Percentiles rank a stretch among this genome's conserved stretches.
phyloP scores from a whole-genome alignment of 441 rosid species.

The Populus tomentosa region DNA sequence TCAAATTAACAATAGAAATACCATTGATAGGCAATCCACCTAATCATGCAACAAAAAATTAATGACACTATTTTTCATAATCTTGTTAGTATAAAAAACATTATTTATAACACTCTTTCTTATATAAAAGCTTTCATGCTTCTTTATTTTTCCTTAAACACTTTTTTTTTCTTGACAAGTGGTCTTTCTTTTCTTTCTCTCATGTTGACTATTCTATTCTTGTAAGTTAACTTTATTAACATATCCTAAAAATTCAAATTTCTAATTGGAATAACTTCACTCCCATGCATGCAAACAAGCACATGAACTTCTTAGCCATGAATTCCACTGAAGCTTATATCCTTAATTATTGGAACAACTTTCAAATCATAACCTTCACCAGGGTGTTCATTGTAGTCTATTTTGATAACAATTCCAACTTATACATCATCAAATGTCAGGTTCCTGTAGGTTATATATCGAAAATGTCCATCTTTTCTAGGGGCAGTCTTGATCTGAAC shows the following conservation, averaged over 20 bases:
- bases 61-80: too few relatives aligned
- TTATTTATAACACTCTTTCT: too few relatives aligned
- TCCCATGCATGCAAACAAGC: constrained; percentile 86
- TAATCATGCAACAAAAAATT: too few relatives aligned
- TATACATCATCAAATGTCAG: constrained; percentile 73
- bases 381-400: constrained; percentile 93
- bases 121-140: too few relatives aligned
- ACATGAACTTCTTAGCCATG: constrained; percentile 83
- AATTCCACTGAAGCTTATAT: constrained; percentile 65
- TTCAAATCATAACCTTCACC: constrained; percentile 70
- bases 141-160: too few relatives aligned
- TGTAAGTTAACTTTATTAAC: constrained; percentile 74
- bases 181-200: too few relatives aligned
- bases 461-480: constrained; percentile 86
- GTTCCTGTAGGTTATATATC: constrained; percentile 56
- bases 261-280: constrained; percentile 64
- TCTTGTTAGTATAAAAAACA: too few relatives aligned
- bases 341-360: constrained; percentile 55
- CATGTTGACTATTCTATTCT: constrained; percentile 39
- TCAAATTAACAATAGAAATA: too few relatives aligned
- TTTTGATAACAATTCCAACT: constrained; percentile 85
- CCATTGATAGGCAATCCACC: too few relatives aligned
- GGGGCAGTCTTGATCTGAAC: constrained; percentile 87
- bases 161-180: too few relatives aligned
- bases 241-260: constrained; percentile 74